Evolutionary conservation across 1,284 basidiomycete genomes (phyloP), one percentile per base, ranked within the genome.

Genomic region (Erythrobasidium hasegawianum): DNA sequence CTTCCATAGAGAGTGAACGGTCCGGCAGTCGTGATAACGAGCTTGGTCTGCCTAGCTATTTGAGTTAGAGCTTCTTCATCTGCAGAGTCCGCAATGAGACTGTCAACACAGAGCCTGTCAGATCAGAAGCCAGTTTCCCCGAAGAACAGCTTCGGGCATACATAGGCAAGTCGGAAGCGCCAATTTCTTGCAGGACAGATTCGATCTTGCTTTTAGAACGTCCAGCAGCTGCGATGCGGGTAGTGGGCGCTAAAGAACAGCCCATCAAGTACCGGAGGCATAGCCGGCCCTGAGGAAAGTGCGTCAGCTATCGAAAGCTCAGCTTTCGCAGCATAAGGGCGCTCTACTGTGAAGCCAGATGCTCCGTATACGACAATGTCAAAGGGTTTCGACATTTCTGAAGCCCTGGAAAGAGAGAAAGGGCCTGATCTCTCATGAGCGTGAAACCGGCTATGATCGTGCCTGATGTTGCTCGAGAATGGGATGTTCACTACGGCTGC

Each of bases 21-120:
- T 1, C 72, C 72, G 45, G 70, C 62, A 13, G 72, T 68, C 7
- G 70, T 68, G 39, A 71, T 68, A 59, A 74, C 68, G 20, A 72
- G 60, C 49, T 70, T 70, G 29, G 68, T 67, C 71, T 84, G 81
- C 60, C 76, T 78, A 58, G 94, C 86, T 72, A 91, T 89, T 55
- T 76, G 79, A 73, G 86, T 82, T 53, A 97, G 81, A 1, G 86
- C 87, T 2, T 75, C 77, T 27, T 59, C 70, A 27, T 68, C 69
- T 41, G 72, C 68, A 14, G 71, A 65, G 18, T 73, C 72, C 14
- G 70, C 72, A 20, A 70, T 59, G 40, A 72, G 29, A 41, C 68
- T 45, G n/a, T 45, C 27, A 10, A 11, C 11, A 13, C 53, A 55
- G 24, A 18, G 27, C 11, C 9, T 40, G 9, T n/a, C 27, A 39